Conservation (phyloP, 2,329 filamentous ascomycete genomes). For the Graphiopsis chlorocephala region DNA sequence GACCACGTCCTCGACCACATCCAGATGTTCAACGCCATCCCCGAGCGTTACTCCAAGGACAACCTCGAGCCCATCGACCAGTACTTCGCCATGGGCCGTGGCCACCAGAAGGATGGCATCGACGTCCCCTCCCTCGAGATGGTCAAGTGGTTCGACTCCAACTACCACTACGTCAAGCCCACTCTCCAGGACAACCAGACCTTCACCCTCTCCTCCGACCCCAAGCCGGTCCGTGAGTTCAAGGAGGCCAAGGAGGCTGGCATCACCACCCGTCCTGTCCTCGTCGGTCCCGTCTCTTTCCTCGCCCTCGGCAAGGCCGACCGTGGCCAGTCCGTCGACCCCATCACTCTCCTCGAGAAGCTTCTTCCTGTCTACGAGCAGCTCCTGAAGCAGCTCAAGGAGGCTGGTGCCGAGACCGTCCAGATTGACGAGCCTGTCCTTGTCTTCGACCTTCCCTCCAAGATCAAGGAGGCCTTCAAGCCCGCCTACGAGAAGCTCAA, state of each 20-base stretch:
- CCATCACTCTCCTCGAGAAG: constrained; percentile 90
- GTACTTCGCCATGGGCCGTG: constrained; percentile 99
- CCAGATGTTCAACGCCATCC: constrained; percentile 91
- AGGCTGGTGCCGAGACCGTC: constrained; percentile 90
- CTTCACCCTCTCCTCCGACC: constrained; percentile 82
- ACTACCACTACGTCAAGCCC: constrained; percentile 99
- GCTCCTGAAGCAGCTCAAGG: constrained; percentile 89
- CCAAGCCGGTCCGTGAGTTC: constrained; percentile 94
- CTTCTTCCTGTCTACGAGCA: constrained; percentile 93
- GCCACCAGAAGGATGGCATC: constrained; percentile 89
- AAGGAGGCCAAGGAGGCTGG: constrained; percentile 97
- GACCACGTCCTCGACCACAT: constrained; percentile 98
- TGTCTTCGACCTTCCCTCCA: constrained; percentile 86
- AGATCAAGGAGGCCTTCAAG: constrained; percentile 97
- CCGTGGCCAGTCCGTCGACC: constrained; percentile 87
- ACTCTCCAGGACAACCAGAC: constrained; percentile 95
- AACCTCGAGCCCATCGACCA: constrained; percentile 85
- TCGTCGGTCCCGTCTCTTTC: constrained; percentile 96
- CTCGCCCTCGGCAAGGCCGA: constrained; percentile 97
- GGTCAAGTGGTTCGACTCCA: constrained; percentile 99
- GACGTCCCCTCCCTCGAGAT: constrained; percentile 89
- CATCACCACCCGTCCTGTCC: constrained; percentile 86
- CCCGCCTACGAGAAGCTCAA: constrained; percentile 88
- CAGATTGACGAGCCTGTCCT: constrained; percentile 98
- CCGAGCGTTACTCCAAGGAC: constrained; percentile 90